Percentiles rank a stretch among this genome's conserved stretches.
Evolutionary conservation across 352 stramenopile genomes (phyloP).

Genomic region (Phytophthora crassamura): DNA sequence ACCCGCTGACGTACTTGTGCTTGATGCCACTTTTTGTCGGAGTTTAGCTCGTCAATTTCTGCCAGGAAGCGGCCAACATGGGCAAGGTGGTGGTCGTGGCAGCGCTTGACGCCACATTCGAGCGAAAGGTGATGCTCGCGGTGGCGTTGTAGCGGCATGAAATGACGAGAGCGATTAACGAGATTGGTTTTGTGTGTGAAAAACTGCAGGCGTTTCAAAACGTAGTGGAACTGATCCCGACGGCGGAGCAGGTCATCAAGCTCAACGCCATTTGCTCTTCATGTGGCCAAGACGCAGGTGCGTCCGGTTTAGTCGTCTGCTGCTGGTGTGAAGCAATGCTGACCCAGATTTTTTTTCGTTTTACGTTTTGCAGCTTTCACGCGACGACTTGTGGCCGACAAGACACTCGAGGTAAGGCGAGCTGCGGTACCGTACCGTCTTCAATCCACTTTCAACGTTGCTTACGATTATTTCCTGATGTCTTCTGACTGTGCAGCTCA

Average conservation of each 20-base stretch:
- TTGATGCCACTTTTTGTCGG: slow-evolving; percentile 5
- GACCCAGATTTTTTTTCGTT: slow-evolving; percentile 1
- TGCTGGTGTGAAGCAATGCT: neutral
- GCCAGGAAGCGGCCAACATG: slow-evolving; percentile 65
- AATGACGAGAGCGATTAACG: neutral
- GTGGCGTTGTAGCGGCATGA: neutral
- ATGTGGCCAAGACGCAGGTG: slow-evolving; percentile 78
- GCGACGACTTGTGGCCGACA: slow-evolving; percentile 70
- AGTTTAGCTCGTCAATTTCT: slow-evolving; percentile 75
- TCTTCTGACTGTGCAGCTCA: slow-evolving; percentile 49
- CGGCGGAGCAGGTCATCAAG: slow-evolving; percentile 83
- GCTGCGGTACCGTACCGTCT: neutral
- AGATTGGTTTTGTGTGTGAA: neutral
- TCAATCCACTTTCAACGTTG: neutral
- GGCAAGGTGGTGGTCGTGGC: slow-evolving; percentile 86
- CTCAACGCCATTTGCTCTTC: slow-evolving; percentile 85
- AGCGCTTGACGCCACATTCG: slow-evolving; percentile 78
- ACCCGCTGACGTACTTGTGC: slow-evolving; percentile 15
- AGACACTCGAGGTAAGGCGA: slow-evolving; percentile 64
- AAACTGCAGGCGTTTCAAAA: slow-evolving; percentile 69
- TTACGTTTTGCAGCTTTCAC: slow-evolving; percentile 65
- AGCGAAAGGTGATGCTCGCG: slow-evolving; percentile 55
- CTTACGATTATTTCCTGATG: neutral
- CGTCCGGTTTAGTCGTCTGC: slow-evolving; percentile 3
- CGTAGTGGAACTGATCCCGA: slow-evolving; percentile 76